Evolutionary conservation across 1,284 basidiomycete species (phyloP).

Genomic region (Uromyces viciae-fabae): DNA sequence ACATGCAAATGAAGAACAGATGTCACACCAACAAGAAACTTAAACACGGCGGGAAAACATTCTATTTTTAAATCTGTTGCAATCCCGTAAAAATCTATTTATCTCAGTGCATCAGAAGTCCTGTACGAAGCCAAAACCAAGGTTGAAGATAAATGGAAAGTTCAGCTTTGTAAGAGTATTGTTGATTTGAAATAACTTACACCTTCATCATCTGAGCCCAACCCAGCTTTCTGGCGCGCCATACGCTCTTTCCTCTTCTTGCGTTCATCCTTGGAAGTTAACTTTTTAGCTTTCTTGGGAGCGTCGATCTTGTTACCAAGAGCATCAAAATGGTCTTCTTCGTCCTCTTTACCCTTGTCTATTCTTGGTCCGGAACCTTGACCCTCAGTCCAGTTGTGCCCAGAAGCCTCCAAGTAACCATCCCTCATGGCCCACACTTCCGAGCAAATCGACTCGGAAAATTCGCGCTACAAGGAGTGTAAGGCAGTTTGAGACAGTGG

Average conservation of each 20-base stretch:
- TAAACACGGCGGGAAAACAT: too few species aligned
- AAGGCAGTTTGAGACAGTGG: neutral
- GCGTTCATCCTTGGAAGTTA: constrained; percentile 67
- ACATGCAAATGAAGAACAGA: too few species aligned
- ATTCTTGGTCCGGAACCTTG: constrained; percentile 84
- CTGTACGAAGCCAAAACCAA: too few species aligned
- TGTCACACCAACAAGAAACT: too few species aligned
- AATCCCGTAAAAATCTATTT: too few species aligned
- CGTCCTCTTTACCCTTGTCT: constrained; percentile 80
- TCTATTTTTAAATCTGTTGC: too few species aligned
- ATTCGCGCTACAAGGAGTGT: constrained; percentile 65
- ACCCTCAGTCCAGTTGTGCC: constrained; percentile 94
- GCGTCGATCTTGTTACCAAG: constrained; percentile 89
- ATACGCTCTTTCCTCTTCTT: constrained; percentile 95
- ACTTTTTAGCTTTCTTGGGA: constrained; percentile 77
- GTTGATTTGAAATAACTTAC: too few species aligned
- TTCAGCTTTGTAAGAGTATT: too few species aligned
- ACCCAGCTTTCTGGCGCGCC: constrained; percentile 53
- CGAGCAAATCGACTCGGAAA: constrained; percentile 84
- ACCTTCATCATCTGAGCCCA: constrained; percentile 42
- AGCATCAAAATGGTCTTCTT: constrained; percentile 84
- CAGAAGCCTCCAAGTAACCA: constrained; percentile 84
- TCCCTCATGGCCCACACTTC: constrained; percentile 90
- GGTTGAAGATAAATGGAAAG: too few species aligned
- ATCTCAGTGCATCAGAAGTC: too few species aligned